Evolutionary conservation across 139 green algal species (phyloP).

Genomic region (Asterochloris erici): DNA sequence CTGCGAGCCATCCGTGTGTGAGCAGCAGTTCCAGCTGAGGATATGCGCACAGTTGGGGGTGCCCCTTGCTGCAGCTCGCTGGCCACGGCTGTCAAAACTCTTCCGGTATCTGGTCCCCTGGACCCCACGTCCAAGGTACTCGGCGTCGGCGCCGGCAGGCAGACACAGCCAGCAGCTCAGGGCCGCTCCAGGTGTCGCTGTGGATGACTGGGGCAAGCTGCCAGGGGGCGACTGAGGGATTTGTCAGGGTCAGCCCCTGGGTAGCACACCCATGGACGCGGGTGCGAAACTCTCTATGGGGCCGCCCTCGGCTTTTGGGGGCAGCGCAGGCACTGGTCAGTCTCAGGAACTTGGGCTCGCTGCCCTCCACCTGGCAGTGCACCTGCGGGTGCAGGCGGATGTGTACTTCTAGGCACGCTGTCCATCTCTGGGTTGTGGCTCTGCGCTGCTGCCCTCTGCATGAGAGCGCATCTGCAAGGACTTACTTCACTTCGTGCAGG

Average conservation of each 20-base stretch:
- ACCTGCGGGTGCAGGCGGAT: not conserved
- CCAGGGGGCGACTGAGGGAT: conserved; percentile 51
- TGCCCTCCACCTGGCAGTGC: conserved; percentile 34
- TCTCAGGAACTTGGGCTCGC: conserved; percentile 46
- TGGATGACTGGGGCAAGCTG: conserved; percentile 57
- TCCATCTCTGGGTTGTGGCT: too few species aligned
- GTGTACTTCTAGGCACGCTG: too few species aligned
- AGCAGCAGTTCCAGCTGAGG: too few species aligned
- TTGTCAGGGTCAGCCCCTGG: conserved; percentile 57
- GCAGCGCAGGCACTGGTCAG: conserved; percentile 65
- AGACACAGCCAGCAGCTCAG: conserved; percentile 58
- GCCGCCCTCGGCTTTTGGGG: conserved; percentile 32
- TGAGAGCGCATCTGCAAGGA: too few species aligned
- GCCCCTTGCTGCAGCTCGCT: too few species aligned
- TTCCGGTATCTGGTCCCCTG: too few species aligned
- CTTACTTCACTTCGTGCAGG: too few species aligned
- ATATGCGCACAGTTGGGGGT: too few species aligned
- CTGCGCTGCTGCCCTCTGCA: too few species aligned
- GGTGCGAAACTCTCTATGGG: conserved; percentile 49
- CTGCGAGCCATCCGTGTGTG: too few species aligned
- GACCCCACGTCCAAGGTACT: conserved; percentile 41
- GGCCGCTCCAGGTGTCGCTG: conserved; percentile 69
- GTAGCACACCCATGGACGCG: conserved; percentile 41
- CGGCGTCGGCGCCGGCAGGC: conserved; percentile 32
- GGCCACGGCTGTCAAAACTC: not conserved